Evolutionary conservation across 306 rosid genomes (phyloP).

Genomic region (Acmispon strigosus): DNA sequence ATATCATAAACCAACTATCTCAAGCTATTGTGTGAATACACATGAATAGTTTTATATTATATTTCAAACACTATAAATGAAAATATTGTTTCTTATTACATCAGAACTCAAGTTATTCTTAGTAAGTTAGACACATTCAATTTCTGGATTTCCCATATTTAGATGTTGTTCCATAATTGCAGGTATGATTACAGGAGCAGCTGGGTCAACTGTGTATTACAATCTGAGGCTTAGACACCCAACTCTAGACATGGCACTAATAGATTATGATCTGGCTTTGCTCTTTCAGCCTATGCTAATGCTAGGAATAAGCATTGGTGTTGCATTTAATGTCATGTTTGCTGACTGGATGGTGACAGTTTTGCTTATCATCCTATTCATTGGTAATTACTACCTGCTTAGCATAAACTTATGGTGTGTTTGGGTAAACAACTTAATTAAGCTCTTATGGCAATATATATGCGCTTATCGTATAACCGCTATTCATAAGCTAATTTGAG

Average conservation of each 20-base stretch:
- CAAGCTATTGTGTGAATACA: too few relatives aligned
- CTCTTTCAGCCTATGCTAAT: slow-evolving; percentile 86
- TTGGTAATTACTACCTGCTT: slow-evolving; percentile 36
- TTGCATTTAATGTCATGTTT: slow-evolving; percentile 76
- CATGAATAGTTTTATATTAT: too few relatives aligned
- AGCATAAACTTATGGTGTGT: background rate
- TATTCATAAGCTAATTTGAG: too few relatives aligned
- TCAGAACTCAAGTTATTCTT: background rate
- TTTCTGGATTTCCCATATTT: background rate
- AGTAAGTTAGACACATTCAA: background rate
- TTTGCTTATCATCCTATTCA: slow-evolving; percentile 64
- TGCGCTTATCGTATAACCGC: too few relatives aligned
- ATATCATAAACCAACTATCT: too few relatives aligned
- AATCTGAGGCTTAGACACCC: slow-evolving; percentile 75
- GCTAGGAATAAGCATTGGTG: slow-evolving; percentile 87
- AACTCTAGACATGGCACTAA: slow-evolving; percentile 63
- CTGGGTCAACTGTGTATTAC: slow-evolving; percentile 69
- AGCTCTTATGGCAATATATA: too few relatives aligned
- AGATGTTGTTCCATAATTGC: background rate
- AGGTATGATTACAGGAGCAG: slow-evolving; percentile 92
- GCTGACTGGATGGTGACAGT: slow-evolving; percentile 90
- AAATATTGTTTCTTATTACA: too few relatives aligned
- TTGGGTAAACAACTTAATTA: too few relatives aligned
- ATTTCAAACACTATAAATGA: too few relatives aligned
- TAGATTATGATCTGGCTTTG: slow-evolving; percentile 76